Evolutionary conservation across 1,284 basidiomycete genomes (phyloP).

Genomic region (Anthracocystis panici-leucophaei): DNA sequence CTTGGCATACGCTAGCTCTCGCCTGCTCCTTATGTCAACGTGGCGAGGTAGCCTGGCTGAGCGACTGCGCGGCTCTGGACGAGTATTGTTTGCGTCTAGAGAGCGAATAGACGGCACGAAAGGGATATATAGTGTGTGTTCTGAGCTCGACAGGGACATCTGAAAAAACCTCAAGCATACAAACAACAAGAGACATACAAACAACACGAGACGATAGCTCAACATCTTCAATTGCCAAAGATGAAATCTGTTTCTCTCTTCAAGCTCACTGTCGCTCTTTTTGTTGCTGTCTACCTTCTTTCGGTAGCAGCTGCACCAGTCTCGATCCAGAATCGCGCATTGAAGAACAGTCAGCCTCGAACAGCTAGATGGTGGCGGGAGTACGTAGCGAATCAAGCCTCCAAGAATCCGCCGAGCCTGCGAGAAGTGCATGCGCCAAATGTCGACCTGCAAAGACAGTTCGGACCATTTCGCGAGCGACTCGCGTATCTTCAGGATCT

Average conservation of each 20-base stretch:
- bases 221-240: neutral
- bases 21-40: too few species aligned
- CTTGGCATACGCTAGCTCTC: too few species aligned
- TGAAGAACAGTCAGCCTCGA: neutral
- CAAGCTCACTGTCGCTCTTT: neutral
- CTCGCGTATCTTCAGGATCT: neutral
- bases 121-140: too few species aligned
- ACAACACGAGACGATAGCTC: too few species aligned
- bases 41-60: too few species aligned
- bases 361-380: neutral
- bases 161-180: too few species aligned
- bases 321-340: too few species aligned
- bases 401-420: neutral
- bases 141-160: too few species aligned
- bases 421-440: neutral
- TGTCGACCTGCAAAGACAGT: neutral
- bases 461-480: neutral
- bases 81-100: too few species aligned
- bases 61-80: too few species aligned
- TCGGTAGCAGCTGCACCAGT: neutral
- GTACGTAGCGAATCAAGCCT: neutral
- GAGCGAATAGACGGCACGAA: too few species aligned
- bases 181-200: too few species aligned
- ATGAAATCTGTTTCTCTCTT: neutral
- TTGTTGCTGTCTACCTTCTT: neutral